These are phyloP conservation scores for Suhomyces canberraensis DNA, from an alignment of 805 yeast species.

Conservation along the genomic window DNA sequence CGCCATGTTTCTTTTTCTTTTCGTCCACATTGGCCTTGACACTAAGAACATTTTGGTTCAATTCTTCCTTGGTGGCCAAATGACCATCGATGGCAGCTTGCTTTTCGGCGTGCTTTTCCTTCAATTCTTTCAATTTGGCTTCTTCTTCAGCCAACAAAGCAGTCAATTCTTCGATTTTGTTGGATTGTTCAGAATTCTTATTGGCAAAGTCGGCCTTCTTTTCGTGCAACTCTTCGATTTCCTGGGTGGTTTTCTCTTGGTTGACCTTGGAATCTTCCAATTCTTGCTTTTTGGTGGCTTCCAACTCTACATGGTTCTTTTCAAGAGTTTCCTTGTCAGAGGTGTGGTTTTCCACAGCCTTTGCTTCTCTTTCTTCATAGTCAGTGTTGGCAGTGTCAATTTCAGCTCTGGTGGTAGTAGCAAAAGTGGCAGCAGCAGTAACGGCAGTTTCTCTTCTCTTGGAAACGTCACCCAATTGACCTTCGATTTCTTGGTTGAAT, in stretches of 20 bases:
- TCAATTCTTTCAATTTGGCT: constrained; percentile 28
- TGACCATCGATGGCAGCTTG: constrained; percentile 26
- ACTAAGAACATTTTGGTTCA: constrained; percentile 34
- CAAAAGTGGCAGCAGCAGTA: constrained; percentile 34
- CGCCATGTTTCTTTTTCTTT: constrained; percentile 35
- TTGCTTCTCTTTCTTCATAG: constrained; percentile 43
- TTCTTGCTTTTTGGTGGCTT: constrained; percentile 43
- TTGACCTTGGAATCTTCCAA: constrained; percentile 39
- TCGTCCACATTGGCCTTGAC: constrained; percentile 35
- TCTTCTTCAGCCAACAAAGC: constrained; percentile 41
- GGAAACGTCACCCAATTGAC: constrained; percentile 23
- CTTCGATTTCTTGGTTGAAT: constrained; percentile 42
- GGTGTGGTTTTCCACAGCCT: constrained; percentile 46
- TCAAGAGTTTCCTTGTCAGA: constrained; percentile 41
- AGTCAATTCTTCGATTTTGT: constrained; percentile 42
- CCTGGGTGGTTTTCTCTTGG: constrained; percentile 42
- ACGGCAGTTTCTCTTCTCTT: constrained; percentile 26
- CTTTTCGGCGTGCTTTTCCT: constrained; percentile 29
- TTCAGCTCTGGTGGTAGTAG: constrained; percentile 38
- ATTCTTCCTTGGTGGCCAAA: constrained; percentile 37
- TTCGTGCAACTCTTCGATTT: constrained; percentile 43
- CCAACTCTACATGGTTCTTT: constrained; percentile 44
- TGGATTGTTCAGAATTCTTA: constrained; percentile 34
- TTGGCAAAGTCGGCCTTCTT: constrained; percentile 41
- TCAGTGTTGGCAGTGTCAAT: constrained; percentile 46